These are phyloP conservation scores for Boeremia exigua DNA, from an alignment of 2,329 filamentous ascomycete genomes.

Conservation along the genomic window DNA sequence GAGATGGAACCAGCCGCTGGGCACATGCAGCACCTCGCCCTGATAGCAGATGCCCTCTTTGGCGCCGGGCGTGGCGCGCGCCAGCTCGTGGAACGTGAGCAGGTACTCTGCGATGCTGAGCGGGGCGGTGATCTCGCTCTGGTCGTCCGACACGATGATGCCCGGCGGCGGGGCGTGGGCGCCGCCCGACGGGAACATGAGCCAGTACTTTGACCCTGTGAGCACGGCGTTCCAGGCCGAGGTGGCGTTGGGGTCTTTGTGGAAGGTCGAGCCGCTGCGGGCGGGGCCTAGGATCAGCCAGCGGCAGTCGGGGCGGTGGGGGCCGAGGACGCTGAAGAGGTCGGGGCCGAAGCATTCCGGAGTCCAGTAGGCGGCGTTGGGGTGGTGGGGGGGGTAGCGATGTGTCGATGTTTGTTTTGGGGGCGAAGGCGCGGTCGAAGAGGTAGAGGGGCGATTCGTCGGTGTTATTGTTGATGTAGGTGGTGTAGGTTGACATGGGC, in stretches of 20 bases:
- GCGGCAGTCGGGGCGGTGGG: constrained; percentile 81
- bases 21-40: constrained; percentile 90
- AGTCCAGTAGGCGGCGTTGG: constrained; percentile 72
- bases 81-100: constrained; percentile 84
- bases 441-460: constrained; percentile 94
- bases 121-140: constrained; percentile 91
- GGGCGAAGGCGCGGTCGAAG: constrained; percentile 84
- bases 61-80: constrained; percentile 76
- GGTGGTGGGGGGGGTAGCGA: constrained; percentile 57
- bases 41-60: constrained; percentile 82
- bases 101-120: constrained; percentile 98
- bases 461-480: constrained; percentile 78
- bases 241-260: constrained; percentile 78
- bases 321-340: constrained; percentile 78
- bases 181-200: constrained; percentile 85
- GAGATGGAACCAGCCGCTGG: constrained; percentile 95
- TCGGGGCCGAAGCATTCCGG: constrained; percentile 87
- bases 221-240: constrained; percentile 95
- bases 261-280: constrained; percentile 90
- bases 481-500: constrained; percentile 78
- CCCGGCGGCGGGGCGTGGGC: constrained; percentile 75
- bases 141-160: constrained; percentile 86
- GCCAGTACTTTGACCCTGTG: constrained; percentile 93
- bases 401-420: constrained; percentile 74
- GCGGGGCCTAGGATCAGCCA: constrained; percentile 93